phyloP scores from a whole-genome alignment of 2,329 filamentous ascomycete genomes.

The Penicillium sp. region DNA sequence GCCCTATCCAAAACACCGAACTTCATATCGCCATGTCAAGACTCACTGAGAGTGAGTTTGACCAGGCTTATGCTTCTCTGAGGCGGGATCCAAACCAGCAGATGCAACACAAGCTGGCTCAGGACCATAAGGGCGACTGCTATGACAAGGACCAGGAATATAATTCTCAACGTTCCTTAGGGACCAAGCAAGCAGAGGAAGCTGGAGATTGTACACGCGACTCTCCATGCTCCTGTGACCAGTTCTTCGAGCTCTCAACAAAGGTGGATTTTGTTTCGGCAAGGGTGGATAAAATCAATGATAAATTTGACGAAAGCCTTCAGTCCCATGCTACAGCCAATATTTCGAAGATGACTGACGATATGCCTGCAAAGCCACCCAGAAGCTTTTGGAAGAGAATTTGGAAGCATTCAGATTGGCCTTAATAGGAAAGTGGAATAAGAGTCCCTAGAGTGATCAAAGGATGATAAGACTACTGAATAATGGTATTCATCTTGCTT shows the following conservation, averaged over 20 bases:
- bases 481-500: no score
- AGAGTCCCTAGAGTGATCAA: no score
- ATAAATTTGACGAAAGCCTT: neutral
- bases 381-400: conserved; percentile 3
- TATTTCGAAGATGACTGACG: neutral
- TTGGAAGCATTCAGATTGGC: neutral
- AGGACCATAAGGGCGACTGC: conserved; percentile 2
- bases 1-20: conserved; percentile 3
- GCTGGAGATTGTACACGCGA: neutral
- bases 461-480: no score
- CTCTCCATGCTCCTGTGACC: neutral
- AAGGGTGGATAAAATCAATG: neutral
- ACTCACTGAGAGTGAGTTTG: conserved; percentile 8
- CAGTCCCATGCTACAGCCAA: conserved; percentile 1
- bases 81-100: conserved; percentile 3
- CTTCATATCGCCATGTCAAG: conserved; percentile 6
- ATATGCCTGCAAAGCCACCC: neutral
- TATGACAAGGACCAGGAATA: neutral
- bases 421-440: conserved; percentile 1
- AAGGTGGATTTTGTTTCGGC: neutral
- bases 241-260: neutral
- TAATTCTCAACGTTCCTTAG: neutral
- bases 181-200: conserved; percentile 1
- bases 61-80: conserved; percentile 6
- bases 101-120: conserved; percentile 5